Evolutionary conservation across 2,329 filamentous ascomycete genomes (phyloP).

Genomic region (Arthrobotrys sphaeroides): DNA sequence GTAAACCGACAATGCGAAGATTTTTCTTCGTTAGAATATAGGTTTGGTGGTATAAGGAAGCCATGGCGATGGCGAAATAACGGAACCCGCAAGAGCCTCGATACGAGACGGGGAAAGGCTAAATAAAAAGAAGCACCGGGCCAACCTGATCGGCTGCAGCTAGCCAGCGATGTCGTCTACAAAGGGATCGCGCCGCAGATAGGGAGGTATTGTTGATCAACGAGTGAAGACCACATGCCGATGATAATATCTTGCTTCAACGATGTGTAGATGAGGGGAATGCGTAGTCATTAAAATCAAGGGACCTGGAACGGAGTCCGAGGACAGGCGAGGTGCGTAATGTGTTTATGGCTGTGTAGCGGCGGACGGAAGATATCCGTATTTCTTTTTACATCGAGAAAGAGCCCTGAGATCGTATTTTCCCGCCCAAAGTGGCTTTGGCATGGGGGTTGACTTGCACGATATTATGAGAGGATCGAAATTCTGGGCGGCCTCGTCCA

Average conservation of each 20-base stretch:
- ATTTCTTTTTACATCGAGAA: constrained; percentile 2
- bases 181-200: neutral
- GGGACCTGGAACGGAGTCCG: neutral
- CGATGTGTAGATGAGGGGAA: neutral
- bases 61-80: constrained; percentile 19
- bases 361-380: neutral
- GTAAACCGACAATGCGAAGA: constrained; percentile 68
- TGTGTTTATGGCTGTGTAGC: too few species aligned
- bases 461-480: constrained; percentile 15
- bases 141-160: neutral
- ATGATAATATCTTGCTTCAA: neutral
- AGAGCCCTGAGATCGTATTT: constrained; percentile 39
- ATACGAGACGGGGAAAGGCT: neutral
- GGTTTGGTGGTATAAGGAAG: constrained; percentile 64
- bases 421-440: constrained; percentile 30
- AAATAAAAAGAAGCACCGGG: too few species aligned
- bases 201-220: neutral
- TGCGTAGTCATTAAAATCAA: constrained; percentile 4
- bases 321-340: neutral
- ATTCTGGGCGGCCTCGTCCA: constrained; percentile 13
- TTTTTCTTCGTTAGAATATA: constrained; percentile 72
- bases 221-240: neutral
- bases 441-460: neutral
- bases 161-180: neutral
- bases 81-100: neutral